Conservation (phyloP, 176 grass and related monocot genomes). For the Paspalum vaginatum region DNA sequence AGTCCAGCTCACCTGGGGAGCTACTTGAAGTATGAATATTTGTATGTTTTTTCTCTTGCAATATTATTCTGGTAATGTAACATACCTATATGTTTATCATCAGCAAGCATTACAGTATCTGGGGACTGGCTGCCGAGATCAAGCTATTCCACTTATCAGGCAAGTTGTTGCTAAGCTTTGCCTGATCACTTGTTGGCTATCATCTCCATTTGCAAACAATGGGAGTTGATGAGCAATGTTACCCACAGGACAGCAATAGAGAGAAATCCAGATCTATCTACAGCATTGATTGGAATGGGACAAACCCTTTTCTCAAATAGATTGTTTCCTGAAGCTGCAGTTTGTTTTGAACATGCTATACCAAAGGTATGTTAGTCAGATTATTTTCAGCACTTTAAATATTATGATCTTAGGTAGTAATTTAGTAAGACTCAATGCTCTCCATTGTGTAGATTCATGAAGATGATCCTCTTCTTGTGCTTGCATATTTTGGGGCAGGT, state of each 20-base stretch:
- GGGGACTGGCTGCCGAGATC: conserved; percentile 39
- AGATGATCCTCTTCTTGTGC: conserved; percentile 76
- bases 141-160: conserved; percentile 61
- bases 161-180: conserved; percentile 36
- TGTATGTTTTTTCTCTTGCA: conserved; percentile 32
- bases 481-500: conserved; percentile 65
- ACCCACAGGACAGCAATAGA: conserved; percentile 67
- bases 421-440: conserved; percentile 21
- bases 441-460: conserved; percentile 68
- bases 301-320: conserved; percentile 58
- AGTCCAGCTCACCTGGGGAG: conserved; percentile 44
- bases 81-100: conserved; percentile 21
- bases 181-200: conserved; percentile 21
- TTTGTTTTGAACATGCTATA: conserved; percentile 80
- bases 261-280: conserved; percentile 68
- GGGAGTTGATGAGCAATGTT: conserved; percentile 29
- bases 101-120: conserved; percentile 58
- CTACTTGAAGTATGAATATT: conserved; percentile 56
- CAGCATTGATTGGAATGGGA: conserved; percentile 72
- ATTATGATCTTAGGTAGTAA: conserved; percentile 22
- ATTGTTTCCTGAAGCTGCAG: conserved; percentile 67
- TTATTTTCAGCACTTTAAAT: conserved; percentile 26
- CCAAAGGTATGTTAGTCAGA: conserved; percentile 54
- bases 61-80: conserved; percentile 25
- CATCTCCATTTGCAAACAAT: conserved; percentile 25